phyloP scores from a whole-genome alignment of 2,329 filamentous ascomycete genomes.

The Cercospora janseana region DNA sequence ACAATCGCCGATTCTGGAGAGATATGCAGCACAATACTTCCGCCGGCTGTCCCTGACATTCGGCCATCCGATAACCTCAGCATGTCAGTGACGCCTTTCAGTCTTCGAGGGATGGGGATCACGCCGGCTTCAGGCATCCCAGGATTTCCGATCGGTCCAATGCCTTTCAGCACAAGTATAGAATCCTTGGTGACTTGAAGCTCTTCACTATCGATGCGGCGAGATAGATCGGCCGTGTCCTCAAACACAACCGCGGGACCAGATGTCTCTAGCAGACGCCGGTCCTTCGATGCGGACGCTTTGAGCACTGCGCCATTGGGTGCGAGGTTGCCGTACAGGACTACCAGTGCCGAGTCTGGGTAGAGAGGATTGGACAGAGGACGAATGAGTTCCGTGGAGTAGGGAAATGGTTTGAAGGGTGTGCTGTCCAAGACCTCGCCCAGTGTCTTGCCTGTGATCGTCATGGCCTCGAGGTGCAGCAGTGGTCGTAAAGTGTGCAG shows the following conservation, averaged over 20 bases:
- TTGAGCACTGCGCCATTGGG: constrained; percentile 52
- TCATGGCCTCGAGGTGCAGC: constrained; percentile 47
- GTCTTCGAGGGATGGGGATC: constrained; percentile 52
- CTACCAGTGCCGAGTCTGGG: constrained; percentile 46
- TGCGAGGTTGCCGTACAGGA: constrained; percentile 50
- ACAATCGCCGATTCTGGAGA: constrained; percentile 52
- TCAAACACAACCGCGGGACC: constrained; percentile 51
- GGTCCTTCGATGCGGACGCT: constrained; percentile 52
- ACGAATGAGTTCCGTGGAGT: constrained; percentile 46
- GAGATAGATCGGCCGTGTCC: constrained; percentile 48
- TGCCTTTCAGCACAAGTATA: constrained; percentile 50
- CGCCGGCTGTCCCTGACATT: constrained; percentile 57
- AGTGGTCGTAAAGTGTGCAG: constrained; percentile 49
- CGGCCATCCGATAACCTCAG: constrained; percentile 54
- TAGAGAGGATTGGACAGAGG: constrained; percentile 48
- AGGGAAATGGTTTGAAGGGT: constrained; percentile 44
- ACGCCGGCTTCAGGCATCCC: constrained; percentile 55
- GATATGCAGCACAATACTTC: constrained; percentile 55
- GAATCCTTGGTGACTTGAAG: constrained; percentile 47
- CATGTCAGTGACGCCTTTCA: constrained; percentile 54
- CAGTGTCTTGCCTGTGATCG: constrained; percentile 49
- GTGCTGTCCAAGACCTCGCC: constrained; percentile 47
- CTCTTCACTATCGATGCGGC: constrained; percentile 47
- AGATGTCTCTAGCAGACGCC: constrained; percentile 44
- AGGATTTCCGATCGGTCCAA: constrained; percentile 53